phyloP scores from a whole-genome alignment of 257 asterid genomes.

The Solanum lycopersicoides region DNA sequence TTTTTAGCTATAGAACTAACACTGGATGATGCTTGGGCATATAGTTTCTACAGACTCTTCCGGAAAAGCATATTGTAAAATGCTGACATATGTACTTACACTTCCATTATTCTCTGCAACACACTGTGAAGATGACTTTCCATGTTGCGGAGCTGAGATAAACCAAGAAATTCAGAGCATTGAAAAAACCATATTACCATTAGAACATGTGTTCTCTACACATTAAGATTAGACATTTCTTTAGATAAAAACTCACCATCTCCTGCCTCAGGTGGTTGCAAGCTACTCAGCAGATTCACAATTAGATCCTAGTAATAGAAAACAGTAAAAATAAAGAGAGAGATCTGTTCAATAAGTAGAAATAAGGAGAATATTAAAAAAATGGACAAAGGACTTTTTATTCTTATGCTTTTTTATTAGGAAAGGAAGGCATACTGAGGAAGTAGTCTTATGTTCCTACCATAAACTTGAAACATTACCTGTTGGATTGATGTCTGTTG shows the following conservation, averaged over 20 bases:
- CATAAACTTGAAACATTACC: conserved; percentile 15
- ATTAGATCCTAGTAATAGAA: conserved; percentile 62
- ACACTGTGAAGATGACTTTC: conserved; percentile 63
- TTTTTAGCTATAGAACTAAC: background rate
- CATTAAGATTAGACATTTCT: background rate
- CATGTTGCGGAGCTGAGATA: conserved; percentile 60
- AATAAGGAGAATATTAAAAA: background rate
- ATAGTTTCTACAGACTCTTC: background rate
- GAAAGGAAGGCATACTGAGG: background rate
- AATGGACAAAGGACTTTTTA: background rate
- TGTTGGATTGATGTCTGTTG: conserved; percentile 95
- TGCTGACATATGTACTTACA: conserved; percentile 38
- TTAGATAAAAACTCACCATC: conserved; percentile 44
- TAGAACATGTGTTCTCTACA: background rate
- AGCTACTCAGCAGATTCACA: conserved; percentile 60
- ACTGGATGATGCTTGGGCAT: background rate
- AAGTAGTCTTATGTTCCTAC: background rate
- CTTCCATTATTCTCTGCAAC: conserved; percentile 62
- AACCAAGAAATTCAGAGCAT: background rate
- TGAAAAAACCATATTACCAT: background rate
- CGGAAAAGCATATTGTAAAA: background rate
- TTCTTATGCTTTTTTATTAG: background rate
- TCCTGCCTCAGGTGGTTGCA: conserved; percentile 51
- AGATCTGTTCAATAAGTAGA: background rate
- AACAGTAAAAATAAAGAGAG: background rate